Conservation (phyloP, 2,329 filamentous ascomycete species). For the Magnaporthiopsis incrustans region DNA sequence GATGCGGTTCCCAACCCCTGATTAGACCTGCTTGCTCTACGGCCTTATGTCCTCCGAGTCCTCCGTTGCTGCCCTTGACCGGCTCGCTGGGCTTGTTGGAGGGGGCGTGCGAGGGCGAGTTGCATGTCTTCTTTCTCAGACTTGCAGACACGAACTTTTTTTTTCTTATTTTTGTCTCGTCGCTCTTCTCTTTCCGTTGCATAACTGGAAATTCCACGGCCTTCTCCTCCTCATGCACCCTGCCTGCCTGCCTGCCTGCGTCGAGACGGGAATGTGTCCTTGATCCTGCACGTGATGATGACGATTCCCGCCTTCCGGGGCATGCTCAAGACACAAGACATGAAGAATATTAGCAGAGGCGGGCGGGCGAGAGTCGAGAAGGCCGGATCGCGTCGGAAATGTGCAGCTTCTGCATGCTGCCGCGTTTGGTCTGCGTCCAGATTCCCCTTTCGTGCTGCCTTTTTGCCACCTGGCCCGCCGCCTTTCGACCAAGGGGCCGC, state of each 20-base stretch:
- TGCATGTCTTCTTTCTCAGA: neutral
- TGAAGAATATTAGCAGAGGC: too few species aligned
- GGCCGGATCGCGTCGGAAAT: too few species aligned
- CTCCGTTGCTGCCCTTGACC: neutral
- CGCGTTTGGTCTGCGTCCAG: too few species aligned
- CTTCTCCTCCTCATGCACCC: neutral
- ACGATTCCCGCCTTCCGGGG: too few species aligned
- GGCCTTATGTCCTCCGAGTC: neutral
- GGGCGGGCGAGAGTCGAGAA: too few species aligned
- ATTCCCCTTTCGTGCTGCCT: too few species aligned
- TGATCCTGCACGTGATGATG: too few species aligned
- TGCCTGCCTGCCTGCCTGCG: neutral
- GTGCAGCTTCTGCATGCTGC: too few species aligned
- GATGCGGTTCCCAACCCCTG: neutral
- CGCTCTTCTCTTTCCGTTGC: neutral
- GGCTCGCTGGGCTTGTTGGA: neutral
- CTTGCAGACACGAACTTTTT: conserved; percentile 1
- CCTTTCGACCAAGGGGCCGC: too few species aligned
- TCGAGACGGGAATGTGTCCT: too few species aligned
- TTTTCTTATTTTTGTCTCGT: neutral
- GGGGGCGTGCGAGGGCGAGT: neutral
- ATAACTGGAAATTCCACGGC: neutral
- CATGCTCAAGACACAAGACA: too few species aligned
- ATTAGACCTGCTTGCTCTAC: neutral
- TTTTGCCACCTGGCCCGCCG: too few species aligned